Percentiles rank a stretch among this genome's conserved stretches.
These are phyloP conservation scores for Pisolithus sp. DNA, from an alignment of 768 basidiomycete genomes.

Conservation along the genomic window DNA sequence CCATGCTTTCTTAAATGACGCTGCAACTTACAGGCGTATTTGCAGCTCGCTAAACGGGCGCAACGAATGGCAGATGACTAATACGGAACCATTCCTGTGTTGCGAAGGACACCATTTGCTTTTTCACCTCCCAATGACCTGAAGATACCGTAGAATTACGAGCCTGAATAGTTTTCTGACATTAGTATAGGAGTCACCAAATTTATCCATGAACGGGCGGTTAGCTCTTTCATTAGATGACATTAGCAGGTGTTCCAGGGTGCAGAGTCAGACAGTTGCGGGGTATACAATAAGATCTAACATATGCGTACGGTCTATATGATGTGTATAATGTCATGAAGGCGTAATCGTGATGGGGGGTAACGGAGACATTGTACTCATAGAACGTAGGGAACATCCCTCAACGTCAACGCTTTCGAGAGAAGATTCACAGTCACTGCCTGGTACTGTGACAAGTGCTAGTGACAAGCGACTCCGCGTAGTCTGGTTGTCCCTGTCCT, in stretches of 20 bases:
- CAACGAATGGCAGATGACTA: constrained; percentile 53
- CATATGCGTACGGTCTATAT: constrained; percentile 1
- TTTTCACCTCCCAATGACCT: too few species aligned
- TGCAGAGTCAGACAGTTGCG: neutral
- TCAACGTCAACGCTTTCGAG: constrained; percentile 26
- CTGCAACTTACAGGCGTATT: constrained; percentile 1
- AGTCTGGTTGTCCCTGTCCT: constrained; percentile 26
- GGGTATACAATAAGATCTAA: constrained; percentile 19
- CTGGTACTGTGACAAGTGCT: constrained; percentile 15
- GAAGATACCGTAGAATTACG: too few species aligned
- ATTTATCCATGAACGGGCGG: too few species aligned
- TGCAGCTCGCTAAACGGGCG: constrained; percentile 72
- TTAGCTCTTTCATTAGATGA: too few species aligned
- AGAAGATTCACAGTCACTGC: constrained; percentile 10
- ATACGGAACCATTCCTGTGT: constrained; percentile 6
- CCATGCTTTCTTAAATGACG: neutral
- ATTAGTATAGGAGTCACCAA: too few species aligned
- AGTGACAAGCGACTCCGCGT: constrained; percentile 14
- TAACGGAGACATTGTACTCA: constrained; percentile 11
- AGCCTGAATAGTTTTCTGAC: too few species aligned
- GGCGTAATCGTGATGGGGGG: constrained; percentile 43
- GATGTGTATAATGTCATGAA: constrained; percentile 19
- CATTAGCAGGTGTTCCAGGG: too few species aligned
- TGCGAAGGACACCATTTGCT: neutral
- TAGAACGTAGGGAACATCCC: constrained; percentile 13